phyloP scores from a whole-genome alignment of 176 grass and related monocot genomes.

The Aegilops speltoides region DNA sequence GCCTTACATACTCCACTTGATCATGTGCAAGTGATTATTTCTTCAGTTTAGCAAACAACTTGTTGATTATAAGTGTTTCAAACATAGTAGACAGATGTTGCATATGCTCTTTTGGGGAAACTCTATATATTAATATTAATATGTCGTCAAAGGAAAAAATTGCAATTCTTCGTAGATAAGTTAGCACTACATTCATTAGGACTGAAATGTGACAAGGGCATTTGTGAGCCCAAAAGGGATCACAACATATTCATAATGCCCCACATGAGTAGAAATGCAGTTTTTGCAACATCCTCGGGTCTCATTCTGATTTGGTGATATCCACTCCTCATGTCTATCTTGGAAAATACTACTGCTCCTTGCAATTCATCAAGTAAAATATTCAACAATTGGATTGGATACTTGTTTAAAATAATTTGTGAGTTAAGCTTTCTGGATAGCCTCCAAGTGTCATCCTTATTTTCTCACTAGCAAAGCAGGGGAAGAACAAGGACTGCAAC shows the following conservation, averaged over 20 bases:
- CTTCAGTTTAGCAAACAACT: no score
- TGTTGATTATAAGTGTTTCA: no score
- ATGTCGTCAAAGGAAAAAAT: no score
- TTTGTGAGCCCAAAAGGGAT: neutral
- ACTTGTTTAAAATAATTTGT: neutral
- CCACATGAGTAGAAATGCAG: neutral
- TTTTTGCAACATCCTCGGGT: neutral
- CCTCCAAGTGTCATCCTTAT: neutral
- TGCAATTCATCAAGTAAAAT: neutral
- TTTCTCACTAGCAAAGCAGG: neutral
- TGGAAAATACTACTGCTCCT: neutral
- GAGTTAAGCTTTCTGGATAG: neutral
- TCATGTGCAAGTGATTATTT: no score
- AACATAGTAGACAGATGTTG: no score
- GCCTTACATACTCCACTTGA: no score
- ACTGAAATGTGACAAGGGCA: neutral
- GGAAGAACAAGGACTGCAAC: neutral
- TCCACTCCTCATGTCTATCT: neutral
- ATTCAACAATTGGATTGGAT: neutral
- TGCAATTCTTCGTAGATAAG: no score
- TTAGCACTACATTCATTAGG: no score
- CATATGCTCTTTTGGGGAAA: no score
- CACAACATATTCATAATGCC: neutral
- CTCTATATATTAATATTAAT: no score
- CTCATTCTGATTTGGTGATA: neutral